These are phyloP conservation scores for Tarenaya hassleriana DNA, from an alignment of 345 rosid genomes.

Conservation along the genomic window DNA sequence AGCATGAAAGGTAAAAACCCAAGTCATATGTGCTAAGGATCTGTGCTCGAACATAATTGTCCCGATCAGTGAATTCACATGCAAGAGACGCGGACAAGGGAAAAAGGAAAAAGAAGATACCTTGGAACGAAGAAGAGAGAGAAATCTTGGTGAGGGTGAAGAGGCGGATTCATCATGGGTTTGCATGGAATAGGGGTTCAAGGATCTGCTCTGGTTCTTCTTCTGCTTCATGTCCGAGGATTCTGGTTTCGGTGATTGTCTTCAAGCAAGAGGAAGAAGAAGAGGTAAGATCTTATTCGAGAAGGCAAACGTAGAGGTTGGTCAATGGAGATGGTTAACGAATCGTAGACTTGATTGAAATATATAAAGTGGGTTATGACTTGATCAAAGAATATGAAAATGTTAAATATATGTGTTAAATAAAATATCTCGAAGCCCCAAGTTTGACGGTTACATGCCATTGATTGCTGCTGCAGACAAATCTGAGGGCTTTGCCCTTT, in stretches of 20 bases:
- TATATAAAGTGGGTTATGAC: no score
- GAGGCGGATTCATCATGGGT: conserved; percentile 18
- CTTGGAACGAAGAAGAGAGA: conserved; percentile 29
- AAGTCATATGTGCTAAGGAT: background rate
- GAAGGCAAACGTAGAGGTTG: no score
- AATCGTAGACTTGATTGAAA: no score
- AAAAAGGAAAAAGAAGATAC: conserved; percentile 15
- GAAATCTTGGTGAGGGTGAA: conserved; percentile 29
- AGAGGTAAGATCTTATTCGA: no score
- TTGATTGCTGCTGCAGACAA: no score
- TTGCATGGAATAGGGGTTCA: conserved; percentile 20
- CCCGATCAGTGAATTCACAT: no score
- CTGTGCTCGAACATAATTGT: background rate
- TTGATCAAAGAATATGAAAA: no score
- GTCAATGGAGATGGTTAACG: no score
- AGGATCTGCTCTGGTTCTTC: conserved; percentile 31
- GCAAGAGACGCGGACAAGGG: background rate
- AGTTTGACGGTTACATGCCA: no score
- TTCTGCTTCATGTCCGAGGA: conserved; percentile 19
- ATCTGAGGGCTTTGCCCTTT: no score
- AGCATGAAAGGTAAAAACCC: background rate
- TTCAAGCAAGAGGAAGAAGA: background rate
- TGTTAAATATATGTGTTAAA: no score
- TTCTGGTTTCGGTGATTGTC: conserved; percentile 21
- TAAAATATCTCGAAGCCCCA: no score